These are phyloP conservation scores for Trichoderma sp. DNA, from an alignment of 2,329 filamentous ascomycete genomes.

Conservation along the genomic window DNA sequence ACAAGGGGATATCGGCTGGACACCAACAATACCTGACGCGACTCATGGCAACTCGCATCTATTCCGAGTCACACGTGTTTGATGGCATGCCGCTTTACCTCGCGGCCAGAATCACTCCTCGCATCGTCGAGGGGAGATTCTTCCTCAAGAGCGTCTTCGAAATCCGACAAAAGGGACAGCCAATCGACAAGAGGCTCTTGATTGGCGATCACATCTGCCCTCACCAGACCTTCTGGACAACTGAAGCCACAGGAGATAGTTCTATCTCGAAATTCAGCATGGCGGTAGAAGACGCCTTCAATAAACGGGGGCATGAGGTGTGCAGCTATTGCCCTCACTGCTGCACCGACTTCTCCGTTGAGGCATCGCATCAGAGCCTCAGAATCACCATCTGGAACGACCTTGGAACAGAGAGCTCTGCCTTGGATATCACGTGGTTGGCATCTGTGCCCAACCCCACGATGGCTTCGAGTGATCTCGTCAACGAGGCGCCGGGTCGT, in stretches of 20 bases:
- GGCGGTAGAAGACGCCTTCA: background rate
- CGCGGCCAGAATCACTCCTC: background rate
- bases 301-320: background rate
- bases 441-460: background rate
- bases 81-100: background rate
- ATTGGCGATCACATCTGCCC: background rate
- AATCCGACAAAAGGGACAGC: background rate
- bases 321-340: background rate
- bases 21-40: background rate
- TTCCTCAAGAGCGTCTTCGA: background rate
- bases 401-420: conserved; percentile 1
- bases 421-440: background rate
- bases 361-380: background rate
- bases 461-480: background rate
- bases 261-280: background rate
- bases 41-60: background rate
- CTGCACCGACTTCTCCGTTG: conserved; percentile 11
- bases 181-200: background rate
- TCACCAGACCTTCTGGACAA: background rate
- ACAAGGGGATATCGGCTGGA: background rate
- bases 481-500: background rate
- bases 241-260: background rate
- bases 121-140: background rate
- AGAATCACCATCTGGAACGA: conserved; percentile 4
- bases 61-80: background rate